phyloP scores from a whole-genome alignment of 129 eudicot genomes.

The Escallonia herrerae region DNA sequence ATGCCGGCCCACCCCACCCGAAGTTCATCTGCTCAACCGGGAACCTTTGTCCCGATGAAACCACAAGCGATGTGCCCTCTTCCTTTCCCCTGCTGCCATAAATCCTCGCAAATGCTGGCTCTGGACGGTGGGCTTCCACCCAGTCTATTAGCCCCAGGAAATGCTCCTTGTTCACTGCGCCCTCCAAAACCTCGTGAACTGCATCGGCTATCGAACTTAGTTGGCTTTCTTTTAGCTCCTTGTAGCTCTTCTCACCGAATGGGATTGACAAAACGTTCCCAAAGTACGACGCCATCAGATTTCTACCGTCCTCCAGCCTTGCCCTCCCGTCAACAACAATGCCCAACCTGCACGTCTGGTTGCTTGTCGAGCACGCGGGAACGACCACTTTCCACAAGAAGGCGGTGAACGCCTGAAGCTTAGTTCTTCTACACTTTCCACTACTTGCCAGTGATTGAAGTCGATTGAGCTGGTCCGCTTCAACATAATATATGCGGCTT shows the following conservation, averaged over 20 bases:
- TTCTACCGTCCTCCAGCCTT: neutral
- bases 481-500: conserved; percentile 36
- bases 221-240: conserved; percentile 19
- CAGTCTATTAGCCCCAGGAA: conserved; percentile 29
- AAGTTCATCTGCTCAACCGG: conserved; percentile 49
- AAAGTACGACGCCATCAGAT: conserved; percentile 2
- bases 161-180: conserved; percentile 20
- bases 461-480: conserved; percentile 4
- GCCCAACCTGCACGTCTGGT: conserved; percentile 10
- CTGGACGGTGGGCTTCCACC: conserved; percentile 23
- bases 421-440: conserved; percentile 1
- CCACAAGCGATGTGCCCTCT: conserved; percentile 43
- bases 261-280: conserved; percentile 41
- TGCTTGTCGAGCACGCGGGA: neutral
- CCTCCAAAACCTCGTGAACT: conserved; percentile 18
- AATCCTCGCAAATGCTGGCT: conserved; percentile 9
- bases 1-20: conserved; percentile 66
- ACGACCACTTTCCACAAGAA: conserved; percentile 38
- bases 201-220: conserved; percentile 5
- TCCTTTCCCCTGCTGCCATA: neutral
- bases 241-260: neutral
- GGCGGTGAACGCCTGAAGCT: conserved; percentile 36
- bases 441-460: conserved; percentile 27
- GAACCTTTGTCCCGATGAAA: conserved; percentile 76
- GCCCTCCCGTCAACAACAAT: conserved; percentile 18